phyloP scores from a whole-genome alignment of 371 early-diverging fungal genomes.

The Apophysomyces trapeziformis region DNA sequence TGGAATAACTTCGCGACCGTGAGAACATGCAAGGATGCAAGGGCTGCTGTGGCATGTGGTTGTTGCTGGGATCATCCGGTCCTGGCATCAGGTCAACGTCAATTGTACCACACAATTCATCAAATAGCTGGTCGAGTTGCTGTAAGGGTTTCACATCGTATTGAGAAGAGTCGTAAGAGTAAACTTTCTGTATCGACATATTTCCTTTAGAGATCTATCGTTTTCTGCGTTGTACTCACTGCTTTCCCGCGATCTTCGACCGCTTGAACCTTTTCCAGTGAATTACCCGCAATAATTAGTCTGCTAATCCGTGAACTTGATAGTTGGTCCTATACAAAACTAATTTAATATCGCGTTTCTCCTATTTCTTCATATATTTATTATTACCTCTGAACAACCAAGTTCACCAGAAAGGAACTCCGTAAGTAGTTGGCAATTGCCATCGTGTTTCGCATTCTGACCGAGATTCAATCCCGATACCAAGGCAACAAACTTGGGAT shows the following conservation, averaged over 20 bases:
- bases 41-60: conserved; percentile 87
- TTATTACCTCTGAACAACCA: conserved; percentile 57
- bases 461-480: conserved; percentile 83
- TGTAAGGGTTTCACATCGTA: conserved; percentile 50
- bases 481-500: conserved; percentile 74
- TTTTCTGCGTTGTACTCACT: conserved; percentile 22
- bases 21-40: conserved; percentile 74
- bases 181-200: conserved; percentile 44
- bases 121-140: conserved; percentile 62
- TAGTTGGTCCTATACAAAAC: conserved; percentile 51
- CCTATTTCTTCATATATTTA: background rate
- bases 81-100: conserved; percentile 90
- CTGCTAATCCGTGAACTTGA: conserved; percentile 58
- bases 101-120: conserved; percentile 64
- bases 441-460: conserved; percentile 36
- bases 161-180: conserved; percentile 54
- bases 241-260: conserved; percentile 40
- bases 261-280: conserved; percentile 48
- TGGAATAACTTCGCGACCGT: conserved; percentile 55
- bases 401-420: conserved; percentile 84
- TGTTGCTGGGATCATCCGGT: conserved; percentile 74
- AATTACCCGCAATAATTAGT: conserved; percentile 81
- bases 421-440: conserved; percentile 70
- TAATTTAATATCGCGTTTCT: too few relatives aligned
- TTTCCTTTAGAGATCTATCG: background rate